A percentile compares a stretch with the other conserved stretches of the same genome.
Conservation (phyloP, 768 basidiomycete species). For the Podaxis rugospora region DNA sequence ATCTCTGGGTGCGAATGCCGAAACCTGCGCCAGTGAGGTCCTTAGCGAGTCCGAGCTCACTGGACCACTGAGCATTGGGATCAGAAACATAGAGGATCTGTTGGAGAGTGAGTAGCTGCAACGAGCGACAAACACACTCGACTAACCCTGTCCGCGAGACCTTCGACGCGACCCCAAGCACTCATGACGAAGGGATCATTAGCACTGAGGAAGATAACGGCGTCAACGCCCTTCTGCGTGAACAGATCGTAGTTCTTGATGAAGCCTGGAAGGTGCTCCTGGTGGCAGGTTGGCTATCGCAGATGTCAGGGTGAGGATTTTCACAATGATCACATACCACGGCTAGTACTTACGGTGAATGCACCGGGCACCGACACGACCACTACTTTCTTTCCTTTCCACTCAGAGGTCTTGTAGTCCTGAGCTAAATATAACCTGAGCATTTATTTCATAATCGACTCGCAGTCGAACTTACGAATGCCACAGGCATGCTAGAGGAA, state of each 20-base stretch:
- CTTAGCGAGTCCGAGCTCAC: conserved; percentile 46
- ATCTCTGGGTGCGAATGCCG: conserved; percentile 57
- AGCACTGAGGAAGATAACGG: conserved; percentile 68
- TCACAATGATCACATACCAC: conserved; percentile 17
- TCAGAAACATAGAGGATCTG: conserved; percentile 64
- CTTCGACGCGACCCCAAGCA: conserved; percentile 56
- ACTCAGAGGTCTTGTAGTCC: conserved; percentile 43
- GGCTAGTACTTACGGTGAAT: conserved; percentile 55
- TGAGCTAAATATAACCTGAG: background rate
- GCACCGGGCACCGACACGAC: conserved; percentile 77
- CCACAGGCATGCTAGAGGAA: conserved; percentile 54
- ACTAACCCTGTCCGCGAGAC: conserved; percentile 62
- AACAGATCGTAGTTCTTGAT: conserved; percentile 67
- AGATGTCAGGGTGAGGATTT: background rate
- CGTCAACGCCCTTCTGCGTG: conserved; percentile 73
- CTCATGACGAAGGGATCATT: conserved; percentile 80
- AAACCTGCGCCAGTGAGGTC: conserved; percentile 47
- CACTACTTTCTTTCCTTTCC: conserved; percentile 82
- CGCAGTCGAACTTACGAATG: conserved; percentile 40
- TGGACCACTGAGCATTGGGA: conserved; percentile 50
- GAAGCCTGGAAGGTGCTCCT: conserved; percentile 60
- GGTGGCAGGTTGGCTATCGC: conserved; percentile 57
- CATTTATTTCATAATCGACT: background rate
- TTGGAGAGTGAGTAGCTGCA: background rate
- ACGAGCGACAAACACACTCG: background rate